Evolutionary conservation across 352 stramenopile genomes (phyloP).

Genomic region (Globisporangium mamillatum): DNA sequence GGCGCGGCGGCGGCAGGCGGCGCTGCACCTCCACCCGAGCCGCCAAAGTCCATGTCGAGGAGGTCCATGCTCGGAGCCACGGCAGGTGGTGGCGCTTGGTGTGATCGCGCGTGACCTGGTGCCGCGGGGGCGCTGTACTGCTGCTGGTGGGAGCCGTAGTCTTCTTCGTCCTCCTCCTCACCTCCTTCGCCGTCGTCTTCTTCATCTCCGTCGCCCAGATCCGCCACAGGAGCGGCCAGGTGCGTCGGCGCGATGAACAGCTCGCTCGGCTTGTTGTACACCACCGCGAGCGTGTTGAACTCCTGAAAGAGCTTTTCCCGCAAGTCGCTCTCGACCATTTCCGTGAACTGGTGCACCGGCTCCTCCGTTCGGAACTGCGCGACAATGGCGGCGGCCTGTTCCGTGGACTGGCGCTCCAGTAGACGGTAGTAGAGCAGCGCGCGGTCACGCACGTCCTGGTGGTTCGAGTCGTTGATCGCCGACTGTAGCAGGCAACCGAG

Average conservation of each 20-base stretch:
- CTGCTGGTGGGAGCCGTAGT: conserved; percentile 31
- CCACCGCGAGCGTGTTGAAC: conserved; percentile 97
- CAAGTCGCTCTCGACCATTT: conserved; percentile 82
- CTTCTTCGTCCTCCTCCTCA: conserved; percentile 38
- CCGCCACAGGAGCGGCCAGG: conserved; percentile 29
- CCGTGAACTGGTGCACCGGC: conserved; percentile 84
- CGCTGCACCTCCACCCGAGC: conserved; percentile 13
- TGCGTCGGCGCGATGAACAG: conserved; percentile 92
- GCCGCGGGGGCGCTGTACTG: conserved; percentile 37
- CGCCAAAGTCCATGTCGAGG: conserved; percentile 76
- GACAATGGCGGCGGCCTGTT: conserved; percentile 90
- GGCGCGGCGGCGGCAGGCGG: conserved; percentile 22
- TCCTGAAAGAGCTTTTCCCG: conserved; percentile 91
- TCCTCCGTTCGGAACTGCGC: conserved; percentile 69
- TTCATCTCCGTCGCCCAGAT: conserved; percentile 45
- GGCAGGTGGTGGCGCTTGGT: conserved; percentile 10
- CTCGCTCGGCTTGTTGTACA: conserved; percentile 96
- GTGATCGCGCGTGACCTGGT: conserved; percentile 2
- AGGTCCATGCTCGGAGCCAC: conserved; percentile 54
- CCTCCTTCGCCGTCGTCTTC: conserved; percentile 43
- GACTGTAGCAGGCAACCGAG: conserved; percentile 92
- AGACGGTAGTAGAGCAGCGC: conserved; percentile 98
- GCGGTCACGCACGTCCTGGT: conserved; percentile 96
- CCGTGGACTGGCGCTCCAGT: conserved; percentile 89
- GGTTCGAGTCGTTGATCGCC: conserved; percentile 94